Evolutionary conservation across 768 basidiomycete genomes (phyloP), one percentile per base, ranked within the genome.

Genomic region (Cystobasidium ongulense): DNA sequence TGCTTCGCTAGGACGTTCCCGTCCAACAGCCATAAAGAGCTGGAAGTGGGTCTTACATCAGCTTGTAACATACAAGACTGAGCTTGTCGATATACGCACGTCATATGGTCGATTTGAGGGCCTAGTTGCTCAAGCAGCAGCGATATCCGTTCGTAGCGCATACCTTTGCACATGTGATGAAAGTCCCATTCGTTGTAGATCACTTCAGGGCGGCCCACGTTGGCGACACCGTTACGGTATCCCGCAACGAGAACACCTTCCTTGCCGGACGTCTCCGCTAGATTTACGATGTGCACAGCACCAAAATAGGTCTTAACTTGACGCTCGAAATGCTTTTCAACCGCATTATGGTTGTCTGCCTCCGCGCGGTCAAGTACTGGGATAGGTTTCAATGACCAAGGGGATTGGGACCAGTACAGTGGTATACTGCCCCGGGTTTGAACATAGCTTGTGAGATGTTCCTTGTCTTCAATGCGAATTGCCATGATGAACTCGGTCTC

Each of bases 221-320:
- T 87, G 7, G 85, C 81, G 78, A 88, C 86, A 70, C 86, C 87
- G 39, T 90, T 86, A 54, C 86, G 83, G 79, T 91, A 99, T 18
- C 88, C 90, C 65, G 85, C 83, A 0, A 92, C 91, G 11, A 98
- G 85, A 1, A 83, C 83, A 0, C 85, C 88, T 81, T 99, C 96
- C 79, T 90, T 96, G 13, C 96, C 96, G 7, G 87, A 84, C 78
- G 90, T 87, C 79, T 98, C 96, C 0, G 94, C 90, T 8, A 99
- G 85, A 80, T 97, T 96, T 68, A 99, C 85, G 74, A 90, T 84
- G 0, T 87, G 87, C 90, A 95, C 33, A n/a, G 36, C 36, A 0
- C 78, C 79, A 54, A 71, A 71, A 39, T 79, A 79, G 21, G 63
- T 27, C 23, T 72, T 41, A 41, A 39, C 23, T 50, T 77, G 62